These are phyloP conservation scores for Holtermannia corniformis DNA, from an alignment of 768 basidiomycete genomes.

Conservation along the genomic window DNA sequence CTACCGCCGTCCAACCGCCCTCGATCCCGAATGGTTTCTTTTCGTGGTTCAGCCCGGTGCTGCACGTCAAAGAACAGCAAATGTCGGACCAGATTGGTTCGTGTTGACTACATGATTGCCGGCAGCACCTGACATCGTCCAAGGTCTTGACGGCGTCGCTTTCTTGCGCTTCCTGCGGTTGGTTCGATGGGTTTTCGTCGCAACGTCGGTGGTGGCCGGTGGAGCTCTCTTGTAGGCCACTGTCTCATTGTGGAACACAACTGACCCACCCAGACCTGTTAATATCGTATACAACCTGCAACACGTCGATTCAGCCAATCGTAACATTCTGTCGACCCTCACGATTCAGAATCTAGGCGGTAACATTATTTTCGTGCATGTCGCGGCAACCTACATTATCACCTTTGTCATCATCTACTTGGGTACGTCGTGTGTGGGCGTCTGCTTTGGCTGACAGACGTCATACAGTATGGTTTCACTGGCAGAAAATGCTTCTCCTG, in stretches of 20 bases:
- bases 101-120: neutral
- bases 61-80: slow-evolving; percentile 77
- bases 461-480: slow-evolving; percentile 35
- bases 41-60: slow-evolving; percentile 81
- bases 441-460: neutral
- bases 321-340: slow-evolving; percentile 46
- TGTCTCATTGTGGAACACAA: too few relatives aligned
- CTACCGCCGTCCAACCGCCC: slow-evolving; percentile 43
- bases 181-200: slow-evolving; percentile 48
- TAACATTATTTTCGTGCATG: slow-evolving; percentile 67
- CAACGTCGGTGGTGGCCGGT: slow-evolving; percentile 24
- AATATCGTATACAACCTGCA: slow-evolving; percentile 74
- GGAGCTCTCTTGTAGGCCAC: slow-evolving; percentile 57
- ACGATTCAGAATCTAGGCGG: slow-evolving; percentile 77
- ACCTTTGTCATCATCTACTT: slow-evolving; percentile 41
- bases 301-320: slow-evolving; percentile 48
- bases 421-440: slow-evolving; percentile 6
- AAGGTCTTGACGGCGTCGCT: slow-evolving; percentile 86
- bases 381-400: slow-evolving; percentile 72
- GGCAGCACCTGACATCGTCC: slow-evolving; percentile 40
- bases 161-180: slow-evolving; percentile 87
- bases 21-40: slow-evolving; percentile 71
- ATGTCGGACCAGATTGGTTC: slow-evolving; percentile 49
- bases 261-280: slow-evolving; percentile 59
- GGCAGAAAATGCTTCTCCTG: slow-evolving; percentile 57